Percentiles rank a stretch among this genome's conserved stretches.
phyloP scores from a whole-genome alignment of 768 basidiomycete genomes.

The Austroboletus eburneus region DNA sequence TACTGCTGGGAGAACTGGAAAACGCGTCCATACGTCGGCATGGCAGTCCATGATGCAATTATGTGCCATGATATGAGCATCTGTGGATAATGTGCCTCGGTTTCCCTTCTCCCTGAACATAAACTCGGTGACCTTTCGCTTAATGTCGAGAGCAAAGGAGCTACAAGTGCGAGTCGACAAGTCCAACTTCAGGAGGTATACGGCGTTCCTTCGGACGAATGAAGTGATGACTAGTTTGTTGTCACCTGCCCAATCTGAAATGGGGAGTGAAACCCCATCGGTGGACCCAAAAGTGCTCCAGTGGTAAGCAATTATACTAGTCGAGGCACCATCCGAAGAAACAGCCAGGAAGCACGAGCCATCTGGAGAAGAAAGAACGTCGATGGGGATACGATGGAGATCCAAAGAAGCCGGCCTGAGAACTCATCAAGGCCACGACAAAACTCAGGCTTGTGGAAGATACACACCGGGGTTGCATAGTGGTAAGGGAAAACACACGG shows the following conservation, averaged over 20 bases:
- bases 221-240: constrained; percentile 39
- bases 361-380: constrained; percentile 47
- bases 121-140: constrained; percentile 53
- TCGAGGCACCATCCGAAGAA: constrained; percentile 17
- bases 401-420: constrained; percentile 44
- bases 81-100: constrained; percentile 17
- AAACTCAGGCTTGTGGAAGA: not conserved
- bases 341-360: constrained; percentile 47
- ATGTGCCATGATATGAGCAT: constrained; percentile 30
- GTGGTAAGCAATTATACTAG: constrained; percentile 41
- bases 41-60: constrained; percentile 54
- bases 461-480: constrained; percentile 50
- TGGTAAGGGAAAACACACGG: constrained; percentile 50
- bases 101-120: constrained; percentile 46
- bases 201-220: constrained; percentile 36
- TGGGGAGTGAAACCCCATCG: constrained; percentile 37
- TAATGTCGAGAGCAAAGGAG: constrained; percentile 51
- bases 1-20: constrained; percentile 52
- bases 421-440: not conserved
- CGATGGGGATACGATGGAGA: constrained; percentile 31
- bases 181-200: constrained; percentile 45
- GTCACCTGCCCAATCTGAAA: constrained; percentile 26
- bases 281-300: constrained; percentile 56
- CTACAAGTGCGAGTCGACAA: constrained; percentile 26
- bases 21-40: constrained; percentile 55